Evolutionary conservation across 2,329 filamentous ascomycete species (phyloP).

Genomic region (Fusarium aywerte): DNA sequence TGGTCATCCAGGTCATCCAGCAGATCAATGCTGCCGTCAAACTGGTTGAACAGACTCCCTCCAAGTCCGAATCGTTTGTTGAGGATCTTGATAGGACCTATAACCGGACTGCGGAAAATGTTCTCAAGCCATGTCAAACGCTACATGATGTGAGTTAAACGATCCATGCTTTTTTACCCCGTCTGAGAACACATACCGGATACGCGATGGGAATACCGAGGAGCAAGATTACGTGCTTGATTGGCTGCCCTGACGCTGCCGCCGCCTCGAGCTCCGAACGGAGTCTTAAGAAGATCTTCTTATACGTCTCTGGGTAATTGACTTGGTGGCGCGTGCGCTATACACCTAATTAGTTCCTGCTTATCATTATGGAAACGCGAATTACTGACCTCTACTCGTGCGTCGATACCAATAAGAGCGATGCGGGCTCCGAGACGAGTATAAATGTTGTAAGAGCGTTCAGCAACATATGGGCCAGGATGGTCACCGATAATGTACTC

Average conservation of each 20-base stretch:
- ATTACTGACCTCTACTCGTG: slow-evolving; percentile 78
- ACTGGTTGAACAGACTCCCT: slow-evolving; percentile 89
- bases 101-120: slow-evolving; percentile 84
- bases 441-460: slow-evolving; percentile 88
- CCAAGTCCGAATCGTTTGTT: slow-evolving; percentile 90
- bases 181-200: slow-evolving; percentile 64
- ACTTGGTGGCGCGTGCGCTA: slow-evolving; percentile 89
- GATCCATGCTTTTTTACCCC: background rate
- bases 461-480: slow-evolving; percentile 88
- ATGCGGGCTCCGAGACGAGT: slow-evolving; percentile 84
- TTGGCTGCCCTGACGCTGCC: slow-evolving; percentile 75
- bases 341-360: slow-evolving; percentile 56
- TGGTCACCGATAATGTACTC: slow-evolving; percentile 83
- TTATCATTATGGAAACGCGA: background rate
- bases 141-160: slow-evolving; percentile 50
- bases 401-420: slow-evolving; percentile 89
- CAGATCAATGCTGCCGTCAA: slow-evolving; percentile 92
- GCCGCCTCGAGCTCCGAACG: slow-evolving; percentile 77
- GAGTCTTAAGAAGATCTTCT: slow-evolving; percentile 81
- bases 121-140: slow-evolving; percentile 98
- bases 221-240: slow-evolving; percentile 88
- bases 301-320: slow-evolving; percentile 93
- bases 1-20: slow-evolving; percentile 95
- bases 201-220: slow-evolving; percentile 90
- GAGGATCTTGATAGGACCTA: slow-evolving; percentile 87